phyloP scores from a whole-genome alignment of 2,329 filamentous ascomycete species.

The Aphanocladium album region DNA sequence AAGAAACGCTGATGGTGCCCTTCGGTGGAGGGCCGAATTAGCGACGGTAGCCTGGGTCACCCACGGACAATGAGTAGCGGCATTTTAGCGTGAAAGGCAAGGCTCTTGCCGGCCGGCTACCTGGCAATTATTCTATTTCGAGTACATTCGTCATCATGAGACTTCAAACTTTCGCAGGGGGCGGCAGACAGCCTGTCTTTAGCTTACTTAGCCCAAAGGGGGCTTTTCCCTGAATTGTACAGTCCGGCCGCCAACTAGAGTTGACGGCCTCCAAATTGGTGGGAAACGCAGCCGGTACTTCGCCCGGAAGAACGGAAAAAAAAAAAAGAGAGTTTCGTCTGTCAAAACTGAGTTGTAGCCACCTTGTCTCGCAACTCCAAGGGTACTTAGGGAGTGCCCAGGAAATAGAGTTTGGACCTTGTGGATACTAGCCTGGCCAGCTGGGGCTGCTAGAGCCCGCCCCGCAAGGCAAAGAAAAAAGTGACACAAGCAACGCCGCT shows the following conservation, averaged over 20 bases:
- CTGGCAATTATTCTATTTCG: not conserved
- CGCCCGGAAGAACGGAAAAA: not conserved
- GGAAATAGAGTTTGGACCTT: slow-evolving; percentile 6
- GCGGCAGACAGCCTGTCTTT: not conserved
- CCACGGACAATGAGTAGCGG: not conserved
- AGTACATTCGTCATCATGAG: not conserved
- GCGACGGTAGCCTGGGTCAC: not conserved
- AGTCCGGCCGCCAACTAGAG: not conserved
- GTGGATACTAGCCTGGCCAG: slow-evolving; percentile 1
- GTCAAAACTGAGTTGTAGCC: not conserved
- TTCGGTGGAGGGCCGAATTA: not conserved
- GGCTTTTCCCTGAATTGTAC: slow-evolving; percentile 1
- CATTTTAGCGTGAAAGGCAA: not conserved
- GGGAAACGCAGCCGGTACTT: not conserved
- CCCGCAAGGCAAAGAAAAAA: not conserved
- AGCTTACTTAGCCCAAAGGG: not conserved
- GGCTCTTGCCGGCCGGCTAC: not conserved
- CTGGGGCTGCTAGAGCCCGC: not conserved
- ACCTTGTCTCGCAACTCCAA: not conserved
- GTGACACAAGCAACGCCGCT: not conserved
- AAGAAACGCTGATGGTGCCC: not conserved
- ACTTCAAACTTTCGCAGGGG: not conserved
- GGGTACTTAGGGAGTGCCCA: not conserved
- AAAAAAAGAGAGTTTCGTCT: not conserved
- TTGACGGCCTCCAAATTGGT: not conserved